Evolutionary conservation across 2,329 filamentous ascomycete genomes (phyloP).

Genomic region (Proliferodiscus dingleyae): DNA sequence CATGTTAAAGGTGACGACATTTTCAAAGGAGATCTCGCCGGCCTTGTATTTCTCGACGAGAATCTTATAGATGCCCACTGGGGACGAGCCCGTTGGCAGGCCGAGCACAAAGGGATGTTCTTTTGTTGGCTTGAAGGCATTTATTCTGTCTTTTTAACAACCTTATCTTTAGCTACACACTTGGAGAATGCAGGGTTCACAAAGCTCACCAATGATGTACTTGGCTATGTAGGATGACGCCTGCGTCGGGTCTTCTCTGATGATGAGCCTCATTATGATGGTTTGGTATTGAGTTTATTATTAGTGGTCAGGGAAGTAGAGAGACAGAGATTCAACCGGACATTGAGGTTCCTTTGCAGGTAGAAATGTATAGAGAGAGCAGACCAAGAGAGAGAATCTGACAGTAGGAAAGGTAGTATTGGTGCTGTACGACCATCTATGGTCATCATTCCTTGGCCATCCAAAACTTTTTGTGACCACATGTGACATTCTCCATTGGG

Average conservation of each 20-base stretch:
- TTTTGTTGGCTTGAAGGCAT: slow-evolving; percentile 66
- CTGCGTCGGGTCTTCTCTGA: slow-evolving; percentile 64
- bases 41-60: slow-evolving; percentile 68
- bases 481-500: slow-evolving; percentile 10
- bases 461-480: slow-evolving; percentile 1
- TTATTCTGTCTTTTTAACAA: slow-evolving; percentile 74
- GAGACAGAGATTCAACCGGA: background rate
- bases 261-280: slow-evolving; percentile 69
- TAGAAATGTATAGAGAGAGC: background rate
- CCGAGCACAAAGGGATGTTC: slow-evolving; percentile 76
- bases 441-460: slow-evolving; percentile 1
- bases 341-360: background rate
- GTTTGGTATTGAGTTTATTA: background rate
- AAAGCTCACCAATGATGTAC: slow-evolving; percentile 64
- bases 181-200: background rate
- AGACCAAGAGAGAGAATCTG: background rate
- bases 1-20: slow-evolving; percentile 94
- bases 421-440: background rate
- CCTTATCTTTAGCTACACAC: slow-evolving; percentile 5
- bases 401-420: slow-evolving; percentile 1
- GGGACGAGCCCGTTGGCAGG: slow-evolving; percentile 77
- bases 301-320: background rate
- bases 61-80: slow-evolving; percentile 70
- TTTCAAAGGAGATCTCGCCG: slow-evolving; percentile 71
- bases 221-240: slow-evolving; percentile 75